Conservation (phyloP, 306 rosid genomes). For the Gastrolobium villosum region DNA sequence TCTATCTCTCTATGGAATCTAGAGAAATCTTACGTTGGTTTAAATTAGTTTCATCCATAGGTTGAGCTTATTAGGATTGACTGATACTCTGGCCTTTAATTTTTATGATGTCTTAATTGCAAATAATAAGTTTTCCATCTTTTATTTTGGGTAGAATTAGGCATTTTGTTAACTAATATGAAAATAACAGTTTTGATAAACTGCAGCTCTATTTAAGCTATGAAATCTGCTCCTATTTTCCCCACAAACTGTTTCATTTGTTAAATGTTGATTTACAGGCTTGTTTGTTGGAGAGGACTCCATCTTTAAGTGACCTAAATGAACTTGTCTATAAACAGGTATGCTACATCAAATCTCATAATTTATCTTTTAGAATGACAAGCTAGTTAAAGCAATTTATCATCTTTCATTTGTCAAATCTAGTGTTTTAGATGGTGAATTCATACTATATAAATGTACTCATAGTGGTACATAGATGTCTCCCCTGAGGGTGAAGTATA, state of each 20-base stretch:
- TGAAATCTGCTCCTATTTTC: conserved; percentile 20
- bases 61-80: conserved; percentile 11
- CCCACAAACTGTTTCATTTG: conserved; percentile 47
- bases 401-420: conserved; percentile 45
- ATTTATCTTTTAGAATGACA: conserved; percentile 21
- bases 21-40: conserved; percentile 11
- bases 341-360: conserved; percentile 40
- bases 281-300: conserved; percentile 85
- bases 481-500: no score
- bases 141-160: conserved; percentile 16
- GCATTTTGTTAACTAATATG: conserved; percentile 19
- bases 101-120: conserved; percentile 23
- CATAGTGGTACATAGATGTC: no score
- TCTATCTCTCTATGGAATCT: conserved; percentile 19
- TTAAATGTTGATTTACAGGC: conserved; percentile 71
- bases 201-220: conserved; percentile 8
- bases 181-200: conserved; percentile 37
- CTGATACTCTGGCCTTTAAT: conserved; percentile 12
- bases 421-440: conserved; percentile 21
- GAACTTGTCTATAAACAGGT: conserved; percentile 98
- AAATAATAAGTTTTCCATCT: conserved; percentile 17
- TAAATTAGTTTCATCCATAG: conserved; percentile 33
- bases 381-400: conserved; percentile 25
- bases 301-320: conserved; percentile 92
- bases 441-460: conserved; percentile 18